Conservation (phyloP, 768 basidiomycete species). For the Pisolithus tinctorius region DNA sequence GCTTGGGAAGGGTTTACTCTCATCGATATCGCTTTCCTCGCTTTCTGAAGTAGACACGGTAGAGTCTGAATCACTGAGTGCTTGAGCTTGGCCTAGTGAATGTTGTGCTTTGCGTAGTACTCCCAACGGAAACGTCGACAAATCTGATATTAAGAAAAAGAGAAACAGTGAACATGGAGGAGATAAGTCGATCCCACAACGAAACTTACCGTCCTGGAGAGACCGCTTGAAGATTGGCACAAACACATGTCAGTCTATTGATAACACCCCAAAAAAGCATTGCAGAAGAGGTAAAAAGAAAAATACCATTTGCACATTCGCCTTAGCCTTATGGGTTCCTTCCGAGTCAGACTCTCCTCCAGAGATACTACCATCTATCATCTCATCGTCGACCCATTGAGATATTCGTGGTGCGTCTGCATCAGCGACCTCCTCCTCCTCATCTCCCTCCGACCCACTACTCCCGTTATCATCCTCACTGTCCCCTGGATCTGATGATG, state of each 20-base stretch:
- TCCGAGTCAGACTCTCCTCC: conserved; percentile 5
- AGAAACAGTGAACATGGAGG: conserved; percentile 3
- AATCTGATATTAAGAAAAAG: conserved; percentile 31
- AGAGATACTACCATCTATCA: conserved; percentile 16
- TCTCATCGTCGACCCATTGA: conserved; percentile 53
- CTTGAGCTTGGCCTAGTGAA: conserved; percentile 38
- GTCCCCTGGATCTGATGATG: not conserved
- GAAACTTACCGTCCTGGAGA: conserved; percentile 21
- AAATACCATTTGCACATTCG: conserved; percentile 2
- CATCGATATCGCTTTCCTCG: conserved; percentile 8
- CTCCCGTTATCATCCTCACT: conserved; percentile 6
- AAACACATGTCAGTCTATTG: not conserved
- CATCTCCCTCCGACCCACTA: conserved; percentile 21
- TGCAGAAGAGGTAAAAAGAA: not conserved
- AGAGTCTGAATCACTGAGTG: conserved; percentile 34
- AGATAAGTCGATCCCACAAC: not conserved
- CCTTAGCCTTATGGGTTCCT: conserved; percentile 11
- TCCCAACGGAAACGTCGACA: conserved; percentile 57
- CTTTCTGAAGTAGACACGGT: conserved; percentile 19
- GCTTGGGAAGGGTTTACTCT: not conserved
- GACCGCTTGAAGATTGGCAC: conserved; percentile 13
- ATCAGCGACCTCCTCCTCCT: conserved; percentile 23
- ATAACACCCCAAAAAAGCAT: not conserved
- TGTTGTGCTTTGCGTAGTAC: conserved; percentile 59
- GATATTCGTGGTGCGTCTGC: conserved; percentile 51